These are phyloP conservation scores for Mucor racemosus DNA, from an alignment of 371 early-diverging fungal species.

Conservation along the genomic window DNA sequence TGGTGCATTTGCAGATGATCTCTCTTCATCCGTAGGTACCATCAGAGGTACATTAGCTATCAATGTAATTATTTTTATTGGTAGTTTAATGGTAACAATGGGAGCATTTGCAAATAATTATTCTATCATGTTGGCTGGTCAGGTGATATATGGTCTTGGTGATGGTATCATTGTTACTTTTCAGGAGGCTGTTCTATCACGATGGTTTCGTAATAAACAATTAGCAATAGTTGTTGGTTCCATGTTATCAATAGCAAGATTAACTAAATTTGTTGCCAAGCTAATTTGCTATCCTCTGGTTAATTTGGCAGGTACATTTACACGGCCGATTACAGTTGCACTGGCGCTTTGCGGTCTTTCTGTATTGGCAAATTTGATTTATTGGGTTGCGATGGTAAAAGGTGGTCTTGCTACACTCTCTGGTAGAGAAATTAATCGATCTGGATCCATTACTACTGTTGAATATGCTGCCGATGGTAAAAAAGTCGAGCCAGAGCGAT, in stretches of 20 bases:
- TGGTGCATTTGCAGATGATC: conserved; percentile 59
- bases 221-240: conserved; percentile 44
- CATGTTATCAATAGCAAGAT: conserved; percentile 35
- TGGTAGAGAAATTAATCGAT: conserved; percentile 38
- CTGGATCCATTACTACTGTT: conserved; percentile 7
- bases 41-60: conserved; percentile 41
- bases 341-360: conserved; percentile 43
- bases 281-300: conserved; percentile 46
- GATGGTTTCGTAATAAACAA: conserved; percentile 51
- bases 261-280: conserved; percentile 48
- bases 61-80: conserved; percentile 39
- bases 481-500: background rate
- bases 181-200: conserved; percentile 50
- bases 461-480: background rate
- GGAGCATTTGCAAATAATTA: conserved; percentile 35
- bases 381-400: conserved; percentile 42
- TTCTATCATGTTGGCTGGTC: conserved; percentile 48
- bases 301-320: conserved; percentile 24
- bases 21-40: conserved; percentile 36
- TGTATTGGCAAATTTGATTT: conserved; percentile 32
- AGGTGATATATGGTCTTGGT: conserved; percentile 48
- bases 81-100: conserved; percentile 41
- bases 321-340: conserved; percentile 40
- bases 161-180: conserved; percentile 51
- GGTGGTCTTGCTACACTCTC: conserved; percentile 38